Base-by-base conservation (phyloP, 2,329 filamentous ascomycete species). In the Rugonectria rugulosa region DNA sequence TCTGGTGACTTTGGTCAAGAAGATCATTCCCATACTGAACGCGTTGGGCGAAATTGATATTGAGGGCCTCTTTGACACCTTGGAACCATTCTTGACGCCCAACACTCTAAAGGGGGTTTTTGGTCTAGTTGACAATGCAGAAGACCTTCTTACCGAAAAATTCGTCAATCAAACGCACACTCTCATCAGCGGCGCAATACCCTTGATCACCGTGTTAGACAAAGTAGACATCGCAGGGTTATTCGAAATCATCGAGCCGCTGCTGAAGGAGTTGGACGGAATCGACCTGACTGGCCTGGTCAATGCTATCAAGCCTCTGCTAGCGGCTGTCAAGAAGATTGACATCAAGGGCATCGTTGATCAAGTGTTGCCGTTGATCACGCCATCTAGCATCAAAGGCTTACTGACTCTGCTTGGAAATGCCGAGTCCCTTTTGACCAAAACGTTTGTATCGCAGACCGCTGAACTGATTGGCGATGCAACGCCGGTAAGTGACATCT, bases 131-230 rank as follows among this genome's bases (percentile, higher is more conserved):
- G 67, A 59, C 17, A 77, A 76, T 36, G 75, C 74, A 0, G 73
- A 76, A 50, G 63, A 69, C n/a, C 65, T 77, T 1, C 68, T 77
- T 21, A 76, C 69, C 1, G 50, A 53, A 40, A 68, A 70, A 11
- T 77, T 78, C 41, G 75, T 78, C 62, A 75, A 77, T 44, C 68
- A 76, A 40, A 78, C 74, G 0, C 72, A 76, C 8, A 73, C 69
- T 0, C 70, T 77, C 17, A 70, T 76, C 15, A 66, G 65, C 6
- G 75, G 70, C 2, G 75, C 74, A 1, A 72, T 71, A 9, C 75
- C 75, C 0, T 64, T 79, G 8, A 60, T 78, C 23, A 63, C 62
- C 3, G 67, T 70, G 0, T 65, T 79, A 2, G 65, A 67, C 36
- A 65, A 64, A 14, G 64, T 78, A n/a, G 74, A 79, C 32, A 59